Percentiles rank a stretch among this genome's conserved stretches.
Evolutionary conservation across 2,329 filamentous ascomycete species (phyloP).

Genomic region (Phyllosticta citribraziliensis): DNA sequence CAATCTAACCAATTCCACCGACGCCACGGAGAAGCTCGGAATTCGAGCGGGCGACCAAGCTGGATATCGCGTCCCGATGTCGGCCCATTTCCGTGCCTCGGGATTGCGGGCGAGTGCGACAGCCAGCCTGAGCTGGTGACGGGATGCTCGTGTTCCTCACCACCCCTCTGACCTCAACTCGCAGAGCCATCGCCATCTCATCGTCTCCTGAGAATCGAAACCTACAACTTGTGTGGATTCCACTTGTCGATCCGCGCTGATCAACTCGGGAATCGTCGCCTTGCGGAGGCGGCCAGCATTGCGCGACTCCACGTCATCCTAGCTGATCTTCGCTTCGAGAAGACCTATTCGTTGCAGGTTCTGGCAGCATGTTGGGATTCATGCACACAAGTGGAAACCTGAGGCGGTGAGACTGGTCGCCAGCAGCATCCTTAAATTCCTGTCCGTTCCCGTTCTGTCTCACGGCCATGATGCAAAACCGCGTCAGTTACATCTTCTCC

Average conservation of each 20-base stretch:
- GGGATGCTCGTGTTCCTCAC: not conserved
- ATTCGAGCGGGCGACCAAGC: not conserved
- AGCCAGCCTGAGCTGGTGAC: too few relatives aligned
- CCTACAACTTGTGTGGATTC: not conserved
- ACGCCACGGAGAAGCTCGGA: not conserved
- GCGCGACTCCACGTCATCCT: not conserved
- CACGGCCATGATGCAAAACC: not conserved
- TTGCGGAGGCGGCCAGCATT: not conserved
- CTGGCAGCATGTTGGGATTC: not conserved
- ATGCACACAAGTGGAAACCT: not conserved
- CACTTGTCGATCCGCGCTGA: not conserved
- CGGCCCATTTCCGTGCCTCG: not conserved
- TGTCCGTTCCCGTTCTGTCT: not conserved
- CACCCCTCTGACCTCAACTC: not conserved
- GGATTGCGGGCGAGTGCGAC: not conserved
- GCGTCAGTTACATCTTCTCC: not conserved
- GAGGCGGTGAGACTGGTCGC: not conserved
- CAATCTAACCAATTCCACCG: not conserved
- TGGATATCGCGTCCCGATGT: not conserved
- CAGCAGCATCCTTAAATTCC: not conserved
- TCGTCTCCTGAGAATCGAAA: not conserved
- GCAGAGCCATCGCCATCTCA: not conserved
- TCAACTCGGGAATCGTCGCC: not conserved
- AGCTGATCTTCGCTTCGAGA: not conserved
- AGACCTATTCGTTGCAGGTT: not conserved